A percentile compares a stretch with the other conserved stretches of the same genome.
These are phyloP conservation scores for Elsinoe batatas DNA, from an alignment of 2,329 filamentous ascomycete species.

Conservation along the genomic window DNA sequence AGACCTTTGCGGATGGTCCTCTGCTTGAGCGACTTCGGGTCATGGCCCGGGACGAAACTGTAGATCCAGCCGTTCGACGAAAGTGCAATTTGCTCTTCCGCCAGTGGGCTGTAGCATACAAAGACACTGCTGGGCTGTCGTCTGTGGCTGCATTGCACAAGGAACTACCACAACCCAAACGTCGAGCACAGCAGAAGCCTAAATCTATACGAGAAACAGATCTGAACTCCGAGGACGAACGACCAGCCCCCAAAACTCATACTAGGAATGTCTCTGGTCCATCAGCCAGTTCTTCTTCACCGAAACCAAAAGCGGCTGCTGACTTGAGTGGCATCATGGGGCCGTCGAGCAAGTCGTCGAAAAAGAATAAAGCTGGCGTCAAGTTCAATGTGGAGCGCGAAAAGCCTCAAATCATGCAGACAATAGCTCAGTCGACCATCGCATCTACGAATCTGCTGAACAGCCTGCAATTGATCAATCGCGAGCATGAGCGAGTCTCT, in stretches of 20 bases:
- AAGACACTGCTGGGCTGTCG: slow-evolving; percentile 67
- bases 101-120: slow-evolving; percentile 77
- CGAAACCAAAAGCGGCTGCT: slow-evolving; percentile 21
- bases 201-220: slow-evolving; percentile 75
- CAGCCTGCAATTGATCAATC: slow-evolving; percentile 78
- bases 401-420: slow-evolving; percentile 73
- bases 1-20: slow-evolving; percentile 79
- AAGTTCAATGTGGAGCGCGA: slow-evolving; percentile 79
- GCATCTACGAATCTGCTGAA: slow-evolving; percentile 88
- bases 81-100: slow-evolving; percentile 83
- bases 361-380: slow-evolving; percentile 42
- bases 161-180: slow-evolving; percentile 56
- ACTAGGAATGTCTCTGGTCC: slow-evolving; percentile 14
- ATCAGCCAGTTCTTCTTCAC: slow-evolving; percentile 26
- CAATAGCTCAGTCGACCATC: slow-evolving; percentile 83
- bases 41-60: slow-evolving; percentile 73
- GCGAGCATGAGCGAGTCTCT: slow-evolving; percentile 78
- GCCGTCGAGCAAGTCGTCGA: slow-evolving; percentile 23
- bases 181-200: slow-evolving; percentile 57
- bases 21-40: slow-evolving; percentile 84
- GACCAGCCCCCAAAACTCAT: slow-evolving; percentile 19
- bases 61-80: slow-evolving; percentile 73
- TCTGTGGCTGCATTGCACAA: slow-evolving; percentile 70
- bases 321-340: slow-evolving; percentile 20
- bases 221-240: slow-evolving; percentile 38